These are phyloP conservation scores for Tardiomyces digboiensis DNA, from an alignment of 1,139 yeast species.

Conservation along the genomic window DNA sequence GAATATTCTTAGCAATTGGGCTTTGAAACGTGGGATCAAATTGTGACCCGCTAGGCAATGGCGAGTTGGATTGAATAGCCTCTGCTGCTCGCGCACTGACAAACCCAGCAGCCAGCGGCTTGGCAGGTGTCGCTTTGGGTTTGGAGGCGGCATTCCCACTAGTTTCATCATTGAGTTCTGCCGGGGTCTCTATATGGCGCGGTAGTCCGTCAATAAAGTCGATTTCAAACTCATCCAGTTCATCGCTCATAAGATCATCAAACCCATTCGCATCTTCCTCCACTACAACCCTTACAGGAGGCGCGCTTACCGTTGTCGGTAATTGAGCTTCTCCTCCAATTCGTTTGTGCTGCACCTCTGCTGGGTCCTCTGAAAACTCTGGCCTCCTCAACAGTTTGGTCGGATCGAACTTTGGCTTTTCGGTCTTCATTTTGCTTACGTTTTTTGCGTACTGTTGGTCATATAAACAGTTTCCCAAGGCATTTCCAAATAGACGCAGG, in stretches of 20 bases:
- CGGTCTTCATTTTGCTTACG: constrained; percentile 35
- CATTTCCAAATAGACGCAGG: constrained; percentile 67
- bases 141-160: constrained; percentile 1
- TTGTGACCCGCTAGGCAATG: constrained; percentile 25
- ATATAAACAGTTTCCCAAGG: constrained; percentile 67
- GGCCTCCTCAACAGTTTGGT: background rate
- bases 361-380: no score
- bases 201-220: constrained; percentile 11
- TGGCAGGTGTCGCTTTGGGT: constrained; percentile 3
- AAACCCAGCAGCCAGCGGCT: constrained; percentile 30
- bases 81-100: constrained; percentile 53
- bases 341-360: no score
- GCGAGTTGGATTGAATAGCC: constrained; percentile 32
- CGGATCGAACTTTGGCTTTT: background rate
- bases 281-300: background rate
- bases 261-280: constrained; percentile 2
- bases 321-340: no score
- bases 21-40: constrained; percentile 42
- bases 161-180: constrained; percentile 1
- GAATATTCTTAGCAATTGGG: constrained; percentile 18
- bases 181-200: constrained; percentile 2
- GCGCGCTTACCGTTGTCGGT: background rate
- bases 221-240: constrained; percentile 11
- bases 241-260: constrained; percentile 7
- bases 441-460: constrained; percentile 47